Conservation (phyloP, 2,329 filamentous ascomycete genomes). For the Fusarium sp. region DNA sequence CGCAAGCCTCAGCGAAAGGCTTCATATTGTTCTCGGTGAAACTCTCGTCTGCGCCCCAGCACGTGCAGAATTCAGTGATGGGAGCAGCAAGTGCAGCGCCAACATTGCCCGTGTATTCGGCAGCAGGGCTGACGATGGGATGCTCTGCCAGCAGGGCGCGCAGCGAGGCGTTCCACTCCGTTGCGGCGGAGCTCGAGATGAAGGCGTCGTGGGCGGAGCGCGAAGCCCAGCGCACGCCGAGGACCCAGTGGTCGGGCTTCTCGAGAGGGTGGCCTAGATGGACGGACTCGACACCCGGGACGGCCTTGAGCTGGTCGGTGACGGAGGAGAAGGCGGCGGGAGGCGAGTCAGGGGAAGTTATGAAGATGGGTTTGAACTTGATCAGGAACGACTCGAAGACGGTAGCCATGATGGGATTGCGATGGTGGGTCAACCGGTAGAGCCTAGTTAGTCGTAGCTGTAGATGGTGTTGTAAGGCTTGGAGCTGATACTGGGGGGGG, state of each 20-base stretch:
- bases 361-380: constrained; percentile 47
- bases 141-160: constrained; percentile 46
- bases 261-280: constrained; percentile 53
- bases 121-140: constrained; percentile 38
- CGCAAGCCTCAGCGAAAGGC: constrained; percentile 43
- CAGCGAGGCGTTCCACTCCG: constrained; percentile 55
- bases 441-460: not conserved
- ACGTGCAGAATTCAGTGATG: constrained; percentile 54
- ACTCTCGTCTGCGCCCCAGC: constrained; percentile 47
- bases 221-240: constrained; percentile 52
- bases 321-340: constrained; percentile 44
- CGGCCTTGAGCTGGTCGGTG: constrained; percentile 46
- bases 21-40: constrained; percentile 49
- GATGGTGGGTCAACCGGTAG: not conserved
- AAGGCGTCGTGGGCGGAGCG: constrained; percentile 53
- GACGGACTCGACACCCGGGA: constrained; percentile 49
- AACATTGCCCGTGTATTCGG: constrained; percentile 35
- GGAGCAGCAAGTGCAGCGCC: constrained; percentile 50
- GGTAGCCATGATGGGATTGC: constrained; percentile 40
- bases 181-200: constrained; percentile 54
- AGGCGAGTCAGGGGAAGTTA: constrained; percentile 41
- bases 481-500: not conserved
- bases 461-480: not conserved
- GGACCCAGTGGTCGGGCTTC: constrained; percentile 48
- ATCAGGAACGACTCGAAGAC: constrained; percentile 49